Evolutionary conservation across 352 stramenopile species (phyloP).

Genomic region (Phytopythium helicoides): DNA sequence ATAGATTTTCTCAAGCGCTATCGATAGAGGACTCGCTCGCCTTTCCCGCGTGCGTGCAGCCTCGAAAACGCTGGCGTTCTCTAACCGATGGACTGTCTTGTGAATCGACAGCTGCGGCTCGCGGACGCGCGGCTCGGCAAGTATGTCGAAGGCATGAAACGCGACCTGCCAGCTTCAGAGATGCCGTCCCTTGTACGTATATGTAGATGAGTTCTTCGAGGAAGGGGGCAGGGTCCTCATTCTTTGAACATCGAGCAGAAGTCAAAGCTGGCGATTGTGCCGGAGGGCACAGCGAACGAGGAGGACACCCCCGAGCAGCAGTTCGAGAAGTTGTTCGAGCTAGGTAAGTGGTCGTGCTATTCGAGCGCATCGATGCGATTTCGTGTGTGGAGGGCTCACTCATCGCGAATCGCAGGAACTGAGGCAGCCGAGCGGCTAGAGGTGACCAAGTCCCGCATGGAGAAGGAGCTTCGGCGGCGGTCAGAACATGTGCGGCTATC

Average conservation of each 20-base stretch:
- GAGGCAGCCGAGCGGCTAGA: slow-evolving; percentile 68
- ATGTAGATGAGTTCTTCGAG: neutral
- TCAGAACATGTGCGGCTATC: slow-evolving; percentile 30
- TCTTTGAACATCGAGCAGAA: slow-evolving; percentile 16
- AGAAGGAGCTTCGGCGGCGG: slow-evolving; percentile 61
- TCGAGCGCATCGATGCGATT: neutral
- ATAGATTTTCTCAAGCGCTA: neutral
- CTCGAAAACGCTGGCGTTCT: neutral
- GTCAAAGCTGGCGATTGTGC: slow-evolving; percentile 59
- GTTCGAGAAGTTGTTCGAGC: slow-evolving; percentile 55
- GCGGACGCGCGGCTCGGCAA: slow-evolving; percentile 49
- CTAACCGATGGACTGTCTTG: neutral
- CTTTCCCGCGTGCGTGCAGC: neutral
- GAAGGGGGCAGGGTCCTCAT: neutral
- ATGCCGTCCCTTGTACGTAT: slow-evolving; percentile 40
- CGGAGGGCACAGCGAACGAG: slow-evolving; percentile 28
- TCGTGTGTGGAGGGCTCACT: neutral
- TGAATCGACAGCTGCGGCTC: slow-evolving; percentile 37
- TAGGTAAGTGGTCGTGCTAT: slow-evolving; percentile 13
- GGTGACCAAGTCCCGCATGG: slow-evolving; percentile 52
- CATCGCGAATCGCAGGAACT: slow-evolving; percentile 19
- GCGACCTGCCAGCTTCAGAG: slow-evolving; percentile 34
- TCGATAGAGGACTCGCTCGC: no score
- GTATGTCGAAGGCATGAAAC: slow-evolving; percentile 37
- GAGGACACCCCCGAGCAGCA: slow-evolving; percentile 34